Conservation (phyloP, 805 yeast genomes). For the Candida germanica region DNA sequence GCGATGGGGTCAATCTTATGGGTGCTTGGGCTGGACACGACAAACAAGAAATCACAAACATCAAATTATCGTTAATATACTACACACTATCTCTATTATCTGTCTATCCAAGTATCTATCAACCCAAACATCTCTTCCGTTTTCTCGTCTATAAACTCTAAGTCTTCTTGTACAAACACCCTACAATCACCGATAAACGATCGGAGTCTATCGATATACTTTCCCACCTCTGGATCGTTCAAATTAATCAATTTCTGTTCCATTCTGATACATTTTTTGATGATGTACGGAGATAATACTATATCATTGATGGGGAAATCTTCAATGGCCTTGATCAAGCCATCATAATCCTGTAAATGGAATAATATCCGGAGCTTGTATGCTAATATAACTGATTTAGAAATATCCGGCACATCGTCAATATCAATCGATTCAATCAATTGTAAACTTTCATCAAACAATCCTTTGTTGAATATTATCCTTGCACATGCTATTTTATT, state of each 20-base stretch:
- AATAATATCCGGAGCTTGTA: slow-evolving; percentile 23
- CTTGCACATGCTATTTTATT: slow-evolving; percentile 28
- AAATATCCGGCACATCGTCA: slow-evolving; percentile 25
- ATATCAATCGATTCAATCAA: slow-evolving; percentile 20
- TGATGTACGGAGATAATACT: slow-evolving; percentile 31
- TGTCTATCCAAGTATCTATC: slow-evolving; percentile 2
- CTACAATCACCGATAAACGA: slow-evolving; percentile 33
- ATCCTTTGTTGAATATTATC: slow-evolving; percentile 26
- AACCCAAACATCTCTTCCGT: slow-evolving; percentile 20
- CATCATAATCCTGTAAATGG: slow-evolving; percentile 16
- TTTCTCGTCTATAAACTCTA: slow-evolving; percentile 16
- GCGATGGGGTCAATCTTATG: background rate
- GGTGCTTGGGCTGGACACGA: no score
- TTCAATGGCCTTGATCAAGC: slow-evolving; percentile 18
- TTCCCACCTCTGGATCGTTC: slow-evolving; percentile 1
- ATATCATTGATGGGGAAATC: slow-evolving; percentile 31
- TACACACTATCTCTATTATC: no score
- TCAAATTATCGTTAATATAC: no score
- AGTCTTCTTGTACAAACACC: slow-evolving; percentile 29
- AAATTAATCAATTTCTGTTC: slow-evolving; percentile 23
- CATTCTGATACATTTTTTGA: slow-evolving; percentile 29
- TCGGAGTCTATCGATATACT: slow-evolving; percentile 13
- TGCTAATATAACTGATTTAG: slow-evolving; percentile 25
- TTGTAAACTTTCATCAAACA: slow-evolving; percentile 21
- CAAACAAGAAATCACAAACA: no score